Base-by-base conservation (phyloP, 2,329 filamentous ascomycete genomes). In the Periconia digitata region DNA sequence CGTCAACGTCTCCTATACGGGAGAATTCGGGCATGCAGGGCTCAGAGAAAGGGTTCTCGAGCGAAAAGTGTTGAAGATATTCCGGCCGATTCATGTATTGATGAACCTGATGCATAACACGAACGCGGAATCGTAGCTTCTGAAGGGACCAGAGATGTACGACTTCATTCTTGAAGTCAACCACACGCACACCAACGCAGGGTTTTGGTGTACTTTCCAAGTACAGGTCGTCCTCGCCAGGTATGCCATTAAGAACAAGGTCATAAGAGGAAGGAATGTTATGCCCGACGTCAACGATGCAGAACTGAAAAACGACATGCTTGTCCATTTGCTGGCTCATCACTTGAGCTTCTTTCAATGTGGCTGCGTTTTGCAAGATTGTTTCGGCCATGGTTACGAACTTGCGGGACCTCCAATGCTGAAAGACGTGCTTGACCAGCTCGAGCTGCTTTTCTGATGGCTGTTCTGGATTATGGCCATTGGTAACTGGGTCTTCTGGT, bases 311-410 rank as follows among this genome's bases (percentile, higher is more conserved):
- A 17, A 92, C 86, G 8, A 96, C 89, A 56, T 85, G 85, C 69
- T 96, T 94, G 59, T 94, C 89, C 76, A 99, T 88, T 62, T 95
- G 90, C 60, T 96, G 92, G 74, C 92, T 95, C 90, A 99, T 94
- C 51, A 99, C 86, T 66, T 99, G 94, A 1, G 94, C 94, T 72
- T 99, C 94, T 69, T 99, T 99, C 49, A 99, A 73, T 22, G 86
- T 83, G 7, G 89, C 85, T 2, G 92, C 92, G 67, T 95, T 87
- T 65, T 95, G 91, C 39, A 99, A 77, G 22, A 97, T 86, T 2
- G 86, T 84, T 70, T 97, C 94, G 3, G 92, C 92, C 89, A 99
- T 96, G 46, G 87, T 86, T 49, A 99, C 90, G 62, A 92, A 96
- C 63, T 90, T 89, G 23, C 90, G 85, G 58, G 87, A 81, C 52